These are phyloP conservation scores for Edaphochlamys debaryana DNA, from an alignment of 139 green algal species.

Conservation along the genomic window DNA sequence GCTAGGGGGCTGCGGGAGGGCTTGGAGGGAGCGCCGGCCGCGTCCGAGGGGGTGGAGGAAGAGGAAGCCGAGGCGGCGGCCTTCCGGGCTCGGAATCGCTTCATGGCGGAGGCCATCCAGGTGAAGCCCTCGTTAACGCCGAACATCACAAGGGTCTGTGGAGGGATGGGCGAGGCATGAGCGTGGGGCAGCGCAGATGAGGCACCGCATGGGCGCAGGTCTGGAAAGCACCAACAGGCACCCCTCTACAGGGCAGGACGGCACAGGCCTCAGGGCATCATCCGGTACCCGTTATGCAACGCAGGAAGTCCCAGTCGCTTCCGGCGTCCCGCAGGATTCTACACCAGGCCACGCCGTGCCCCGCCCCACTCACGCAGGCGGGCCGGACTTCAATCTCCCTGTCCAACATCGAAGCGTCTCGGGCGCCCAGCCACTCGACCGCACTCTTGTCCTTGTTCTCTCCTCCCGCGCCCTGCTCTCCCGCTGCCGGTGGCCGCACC, in stretches of 20 bases:
- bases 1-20: neutral
- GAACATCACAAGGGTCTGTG: neutral
- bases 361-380: neutral
- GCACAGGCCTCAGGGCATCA: too few relatives aligned
- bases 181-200: too few relatives aligned
- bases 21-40: too few relatives aligned
- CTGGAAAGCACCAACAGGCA: neutral
- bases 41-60: neutral
- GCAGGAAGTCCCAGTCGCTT: neutral
- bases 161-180: too few relatives aligned
- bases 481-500: neutral
- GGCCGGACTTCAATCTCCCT: neutral
- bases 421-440: too few relatives aligned
- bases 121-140: neutral
- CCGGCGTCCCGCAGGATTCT: too few relatives aligned
- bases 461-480: neutral
- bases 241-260: too few relatives aligned
- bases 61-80: neutral
- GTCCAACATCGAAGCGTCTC: neutral
- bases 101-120: neutral
- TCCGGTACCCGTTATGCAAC: too few relatives aligned
- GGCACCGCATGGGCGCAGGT: neutral
- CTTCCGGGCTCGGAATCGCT: neutral
- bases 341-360: too few relatives aligned
- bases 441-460: too few relatives aligned